Conservation (phyloP, 2,329 filamentous ascomycete genomes). For the Fusarium sp. region DNA sequence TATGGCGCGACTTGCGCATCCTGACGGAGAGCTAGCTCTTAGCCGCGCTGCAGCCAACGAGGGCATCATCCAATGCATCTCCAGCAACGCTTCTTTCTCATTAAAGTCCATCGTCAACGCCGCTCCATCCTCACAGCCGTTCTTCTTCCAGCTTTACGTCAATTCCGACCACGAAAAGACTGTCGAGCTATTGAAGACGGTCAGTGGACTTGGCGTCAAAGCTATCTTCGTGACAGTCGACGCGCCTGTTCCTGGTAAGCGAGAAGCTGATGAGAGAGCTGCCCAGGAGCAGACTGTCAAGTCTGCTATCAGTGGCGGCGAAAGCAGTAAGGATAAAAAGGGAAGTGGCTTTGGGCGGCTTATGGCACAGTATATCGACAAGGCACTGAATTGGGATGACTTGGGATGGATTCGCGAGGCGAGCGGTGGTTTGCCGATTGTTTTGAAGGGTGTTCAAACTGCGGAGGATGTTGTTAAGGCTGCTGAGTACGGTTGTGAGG, state of each 20-base stretch:
- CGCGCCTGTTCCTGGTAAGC: slow-evolving; percentile 65
- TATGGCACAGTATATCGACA: slow-evolving; percentile 65
- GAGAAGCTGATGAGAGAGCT: slow-evolving; percentile 67
- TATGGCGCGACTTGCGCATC: slow-evolving; percentile 72
- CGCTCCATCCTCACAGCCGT: slow-evolving; percentile 30
- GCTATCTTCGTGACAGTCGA: slow-evolving; percentile 65
- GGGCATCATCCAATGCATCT: slow-evolving; percentile 45
- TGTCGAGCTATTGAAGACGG: slow-evolving; percentile 55
- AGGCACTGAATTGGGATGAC: slow-evolving; percentile 63
- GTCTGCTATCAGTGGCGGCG: slow-evolving; percentile 55
- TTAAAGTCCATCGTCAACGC: slow-evolving; percentile 41
- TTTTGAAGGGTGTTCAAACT: slow-evolving; percentile 67
- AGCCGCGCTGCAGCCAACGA: slow-evolving; percentile 41
- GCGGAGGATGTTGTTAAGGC: slow-evolving; percentile 65
- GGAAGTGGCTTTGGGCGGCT: slow-evolving; percentile 65
- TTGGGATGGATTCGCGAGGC: slow-evolving; percentile 63
- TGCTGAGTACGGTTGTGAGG: slow-evolving; percentile 61
- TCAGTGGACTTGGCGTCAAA: slow-evolving; percentile 60
- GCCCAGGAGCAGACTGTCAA: slow-evolving; percentile 57
- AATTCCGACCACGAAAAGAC: slow-evolving; percentile 63
- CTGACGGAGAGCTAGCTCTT: slow-evolving; percentile 65
- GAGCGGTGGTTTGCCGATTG: slow-evolving; percentile 58
- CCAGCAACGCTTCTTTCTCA: slow-evolving; percentile 43
- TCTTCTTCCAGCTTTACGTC: slow-evolving; percentile 62
- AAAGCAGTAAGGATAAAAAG: slow-evolving; percentile 61